Evolutionary conservation across 352 stramenopile genomes (phyloP).

Genomic region (Blastocystis sp.): DNA sequence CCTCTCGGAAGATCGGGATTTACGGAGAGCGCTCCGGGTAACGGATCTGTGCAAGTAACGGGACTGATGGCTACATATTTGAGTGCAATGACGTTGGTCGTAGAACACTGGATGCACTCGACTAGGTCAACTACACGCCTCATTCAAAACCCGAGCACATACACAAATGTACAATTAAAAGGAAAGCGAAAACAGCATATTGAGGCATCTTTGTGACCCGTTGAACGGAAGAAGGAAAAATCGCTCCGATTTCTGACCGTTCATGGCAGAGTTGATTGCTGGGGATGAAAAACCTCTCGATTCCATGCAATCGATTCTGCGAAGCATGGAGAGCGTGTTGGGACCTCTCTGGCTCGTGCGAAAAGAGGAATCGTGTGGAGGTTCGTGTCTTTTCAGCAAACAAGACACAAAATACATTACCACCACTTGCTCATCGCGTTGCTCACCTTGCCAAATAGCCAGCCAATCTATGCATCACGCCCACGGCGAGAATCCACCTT

Average conservation of each 20-base stretch:
- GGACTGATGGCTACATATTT: background rate
- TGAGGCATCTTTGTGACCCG: background rate
- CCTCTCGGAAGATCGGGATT: background rate
- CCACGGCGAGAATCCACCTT: background rate
- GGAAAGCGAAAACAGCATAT: background rate
- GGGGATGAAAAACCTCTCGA: too few species aligned
- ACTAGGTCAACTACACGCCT: background rate
- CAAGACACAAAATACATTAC: slow-evolving; percentile 18
- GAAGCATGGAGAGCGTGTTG: too few species aligned
- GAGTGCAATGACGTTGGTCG: background rate
- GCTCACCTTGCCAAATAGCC: slow-evolving; percentile 59
- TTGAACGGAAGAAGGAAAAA: too few species aligned
- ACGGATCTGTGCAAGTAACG: background rate
- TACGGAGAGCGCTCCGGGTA: background rate
- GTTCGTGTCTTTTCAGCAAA: background rate
- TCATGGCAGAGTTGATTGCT: too few species aligned
- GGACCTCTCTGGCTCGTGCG: too few species aligned
- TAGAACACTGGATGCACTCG: background rate
- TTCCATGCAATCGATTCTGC: too few species aligned
- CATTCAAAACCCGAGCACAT: background rate
- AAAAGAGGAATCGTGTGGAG: too few species aligned
- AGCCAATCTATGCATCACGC: slow-evolving; percentile 8
- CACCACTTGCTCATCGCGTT: slow-evolving; percentile 67
- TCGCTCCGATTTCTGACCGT: too few species aligned
- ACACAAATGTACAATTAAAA: background rate